phyloP scores from a whole-genome alignment of 192 early-diverging fungal genomes.

The Funneliformis geosporum region DNA sequence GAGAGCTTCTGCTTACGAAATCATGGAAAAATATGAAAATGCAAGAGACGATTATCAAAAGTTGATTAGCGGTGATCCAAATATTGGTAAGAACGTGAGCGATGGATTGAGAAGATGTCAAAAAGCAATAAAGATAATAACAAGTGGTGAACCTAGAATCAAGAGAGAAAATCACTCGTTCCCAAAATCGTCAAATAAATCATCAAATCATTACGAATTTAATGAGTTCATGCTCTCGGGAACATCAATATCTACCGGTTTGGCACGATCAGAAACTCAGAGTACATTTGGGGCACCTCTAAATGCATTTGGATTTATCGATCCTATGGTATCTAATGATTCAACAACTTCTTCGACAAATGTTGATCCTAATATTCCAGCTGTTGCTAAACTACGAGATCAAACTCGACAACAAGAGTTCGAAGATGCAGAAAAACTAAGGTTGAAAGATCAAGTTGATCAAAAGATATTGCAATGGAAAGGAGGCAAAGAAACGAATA shows the following conservation, averaged over 20 bases:
- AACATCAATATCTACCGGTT: background rate
- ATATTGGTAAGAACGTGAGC: constrained; percentile 34
- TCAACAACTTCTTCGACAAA: background rate
- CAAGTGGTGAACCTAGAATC: background rate
- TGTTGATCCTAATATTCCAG: constrained; percentile 35
- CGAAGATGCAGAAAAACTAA: constrained; percentile 77
- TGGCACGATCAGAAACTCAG: background rate
- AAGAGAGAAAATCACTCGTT: background rate
- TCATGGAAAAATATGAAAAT: constrained; percentile 74
- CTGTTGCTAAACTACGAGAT: constrained; percentile 74
- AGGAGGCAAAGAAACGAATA: constrained; percentile 85
- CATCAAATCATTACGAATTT: background rate
- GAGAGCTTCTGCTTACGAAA: constrained; percentile 79
- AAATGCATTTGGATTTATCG: constrained; percentile 23
- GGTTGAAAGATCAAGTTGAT: constrained; percentile 79
- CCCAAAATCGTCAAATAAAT: background rate
- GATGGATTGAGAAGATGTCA: constrained; percentile 54
- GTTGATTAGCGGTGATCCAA: constrained; percentile 42
- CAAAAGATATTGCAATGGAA: constrained; percentile 75
- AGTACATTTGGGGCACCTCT: constrained; percentile 13
- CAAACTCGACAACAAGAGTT: constrained; percentile 66
- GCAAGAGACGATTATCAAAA: constrained; percentile 65
- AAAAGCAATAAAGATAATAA: constrained; percentile 43
- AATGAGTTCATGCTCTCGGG: background rate
- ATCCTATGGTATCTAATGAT: background rate